A percentile compares a stretch with the other conserved stretches of the same genome.
Evolutionary conservation across 2,329 filamentous ascomycete genomes (phyloP).

Genomic region (Ceratocystis papillata): DNA sequence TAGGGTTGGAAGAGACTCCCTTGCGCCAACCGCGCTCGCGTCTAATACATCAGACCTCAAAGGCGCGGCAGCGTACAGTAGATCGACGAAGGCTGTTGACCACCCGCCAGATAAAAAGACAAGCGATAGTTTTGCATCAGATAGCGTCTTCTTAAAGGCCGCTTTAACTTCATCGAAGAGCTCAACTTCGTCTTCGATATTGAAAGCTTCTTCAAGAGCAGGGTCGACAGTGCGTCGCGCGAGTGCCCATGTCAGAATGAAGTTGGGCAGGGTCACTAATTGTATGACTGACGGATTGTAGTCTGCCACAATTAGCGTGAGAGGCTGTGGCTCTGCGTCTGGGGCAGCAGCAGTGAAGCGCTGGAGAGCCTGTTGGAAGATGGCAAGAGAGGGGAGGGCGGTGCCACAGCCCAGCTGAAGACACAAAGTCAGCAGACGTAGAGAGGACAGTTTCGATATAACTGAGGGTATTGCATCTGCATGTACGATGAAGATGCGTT

Average conservation of each 20-base stretch:
- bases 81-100: slow-evolving; percentile 51
- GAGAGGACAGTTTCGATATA: background rate
- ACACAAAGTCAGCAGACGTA: slow-evolving; percentile 25
- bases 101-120: slow-evolving; percentile 66
- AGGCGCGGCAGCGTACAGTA: slow-evolving; percentile 37
- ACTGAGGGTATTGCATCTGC: background rate
- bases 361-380: slow-evolving; percentile 51
- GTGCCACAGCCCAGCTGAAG: slow-evolving; percentile 65
- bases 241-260: slow-evolving; percentile 59
- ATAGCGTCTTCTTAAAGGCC: slow-evolving; percentile 48
- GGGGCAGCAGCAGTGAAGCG: slow-evolving; percentile 9
- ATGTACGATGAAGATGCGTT: background rate
- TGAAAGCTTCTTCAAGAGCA: slow-evolving; percentile 34
- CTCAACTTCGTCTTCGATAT: slow-evolving; percentile 51
- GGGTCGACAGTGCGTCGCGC: slow-evolving; percentile 39
- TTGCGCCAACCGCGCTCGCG: background rate
- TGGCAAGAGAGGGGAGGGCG: slow-evolving; percentile 58
- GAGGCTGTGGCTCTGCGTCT: slow-evolving; percentile 27
- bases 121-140: slow-evolving; percentile 42
- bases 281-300: slow-evolving; percentile 70
- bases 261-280: slow-evolving; percentile 68
- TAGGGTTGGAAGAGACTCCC: slow-evolving; percentile 34
- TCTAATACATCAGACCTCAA: slow-evolving; percentile 5
- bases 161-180: slow-evolving; percentile 47
- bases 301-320: slow-evolving; percentile 60